Evolutionary conservation across 768 basidiomycete genomes (phyloP).

Genomic region (Rhodotorula kratochvilovae): DNA sequence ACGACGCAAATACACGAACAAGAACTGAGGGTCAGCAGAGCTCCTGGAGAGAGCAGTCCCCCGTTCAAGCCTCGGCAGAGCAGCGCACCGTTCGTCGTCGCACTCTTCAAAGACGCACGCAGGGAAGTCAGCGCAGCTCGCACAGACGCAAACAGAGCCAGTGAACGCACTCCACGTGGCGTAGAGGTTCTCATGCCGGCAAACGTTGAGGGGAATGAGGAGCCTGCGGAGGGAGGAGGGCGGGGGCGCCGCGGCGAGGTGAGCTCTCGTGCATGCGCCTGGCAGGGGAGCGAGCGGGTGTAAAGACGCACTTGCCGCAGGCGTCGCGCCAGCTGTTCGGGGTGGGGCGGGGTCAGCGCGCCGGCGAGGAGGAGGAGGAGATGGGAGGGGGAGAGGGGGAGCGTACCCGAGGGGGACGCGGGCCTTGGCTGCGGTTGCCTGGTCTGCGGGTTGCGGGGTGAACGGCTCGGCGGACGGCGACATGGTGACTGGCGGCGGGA

Average conservation of each 20-base stretch:
- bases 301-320: conserved; percentile 31
- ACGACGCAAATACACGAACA: too few species aligned
- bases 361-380: not conserved
- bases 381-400: not conserved
- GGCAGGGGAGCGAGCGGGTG: too few species aligned
- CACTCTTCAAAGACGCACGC: conserved; percentile 29
- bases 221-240: conserved; percentile 3
- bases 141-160: not conserved
- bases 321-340: conserved; percentile 32
- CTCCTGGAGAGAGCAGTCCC: accelerated
- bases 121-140: not conserved
- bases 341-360: too few species aligned
- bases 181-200: conserved; percentile 43
- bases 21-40: not conserved
- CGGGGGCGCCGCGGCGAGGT: not conserved
- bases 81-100: conserved; percentile 42
- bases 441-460: conserved; percentile 21
- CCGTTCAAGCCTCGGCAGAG: not conserved
- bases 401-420: conserved; percentile 36
- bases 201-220: conserved; percentile 43
- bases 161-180: conserved; percentile 42
- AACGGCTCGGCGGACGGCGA: conserved; percentile 28
- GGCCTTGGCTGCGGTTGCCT: conserved; percentile 15
- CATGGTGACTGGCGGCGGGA: not conserved
- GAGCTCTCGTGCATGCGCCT: not conserved